phyloP scores from a whole-genome alignment of 1,284 basidiomycete species.

The Coniferiporia sulphurascens region DNA sequence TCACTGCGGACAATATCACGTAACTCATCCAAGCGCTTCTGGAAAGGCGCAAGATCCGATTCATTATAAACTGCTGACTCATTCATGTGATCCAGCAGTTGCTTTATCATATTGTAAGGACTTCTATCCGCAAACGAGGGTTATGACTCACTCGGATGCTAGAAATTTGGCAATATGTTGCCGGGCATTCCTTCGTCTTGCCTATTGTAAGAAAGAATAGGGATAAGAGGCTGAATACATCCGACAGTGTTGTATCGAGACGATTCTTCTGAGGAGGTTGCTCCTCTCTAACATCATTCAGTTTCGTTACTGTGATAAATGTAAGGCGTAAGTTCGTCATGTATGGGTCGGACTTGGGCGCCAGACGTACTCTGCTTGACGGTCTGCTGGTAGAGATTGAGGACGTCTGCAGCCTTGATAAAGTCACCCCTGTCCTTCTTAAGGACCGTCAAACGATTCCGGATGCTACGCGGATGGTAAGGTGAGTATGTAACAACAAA shows the following conservation, averaged over 20 bases:
- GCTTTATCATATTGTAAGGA: constrained; percentile 41
- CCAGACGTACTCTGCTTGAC: constrained; percentile 80
- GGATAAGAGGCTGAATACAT: constrained; percentile 90
- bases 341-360: background rate
- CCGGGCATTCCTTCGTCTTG: constrained; percentile 87
- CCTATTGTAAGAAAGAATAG: constrained; percentile 92
- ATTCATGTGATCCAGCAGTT: constrained; percentile 91
- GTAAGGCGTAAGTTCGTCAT: constrained; percentile 1
- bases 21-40: constrained; percentile 72
- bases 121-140: background rate
- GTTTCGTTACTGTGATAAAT: constrained; percentile 65
- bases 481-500: constrained; percentile 24
- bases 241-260: constrained; percentile 87
- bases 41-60: constrained; percentile 81
- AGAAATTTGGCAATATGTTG: constrained; percentile 90
- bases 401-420: constrained; percentile 91
- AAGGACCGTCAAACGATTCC: constrained; percentile 83
- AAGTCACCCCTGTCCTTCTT: constrained; percentile 87
- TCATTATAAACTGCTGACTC: constrained; percentile 93
- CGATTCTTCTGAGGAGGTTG: constrained; percentile 77
- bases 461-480: constrained; percentile 57
- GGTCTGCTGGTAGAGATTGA: constrained; percentile 88
- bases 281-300: constrained; percentile 89
- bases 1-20: constrained; percentile 81
- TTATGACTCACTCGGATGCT: constrained; percentile 79